Base-by-base conservation (phyloP, 371 early-diverging fungal species). In the Thermomucor indicae-seudaticae region DNA sequence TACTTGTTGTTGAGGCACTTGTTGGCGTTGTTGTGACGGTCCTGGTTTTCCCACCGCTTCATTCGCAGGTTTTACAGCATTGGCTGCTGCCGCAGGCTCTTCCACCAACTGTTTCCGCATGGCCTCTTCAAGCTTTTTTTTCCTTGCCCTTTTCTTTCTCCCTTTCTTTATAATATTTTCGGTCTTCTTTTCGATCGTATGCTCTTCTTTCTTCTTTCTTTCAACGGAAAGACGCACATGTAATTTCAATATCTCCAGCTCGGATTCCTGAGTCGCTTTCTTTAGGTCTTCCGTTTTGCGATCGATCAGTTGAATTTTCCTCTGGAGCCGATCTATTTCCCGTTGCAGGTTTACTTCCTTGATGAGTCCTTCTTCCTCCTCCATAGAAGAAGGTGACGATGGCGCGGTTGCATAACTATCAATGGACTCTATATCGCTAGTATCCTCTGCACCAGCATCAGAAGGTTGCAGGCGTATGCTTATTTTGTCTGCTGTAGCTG, bases 331-430 rank as follows among this genome's bases (percentile, higher is more conserved):
- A n/a, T 32, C 49, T 37, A 55, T 34, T 17, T 55, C 38, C 5
- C 28, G 40, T 43, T 49, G 35, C n/a, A 49, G 23, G 7, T 27
- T 37, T 14, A 43, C 56, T 19, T 28, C 20, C n/a, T 55, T 29
- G 19, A 48, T 34, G 11, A 55, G 22, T 7, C 49, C 49, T 14
- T 42, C 42, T 34, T 43, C 56, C 6, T 43, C 47, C 10, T 55
- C 48, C 10, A 25, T 27, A 3, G 32, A 27, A 14, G 43, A n/a
- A n/a, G n/a, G n/a, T n/a, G n/a, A 41, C 3, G 38, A 34, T 0
- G 38, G 38, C 30, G 56, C 56, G 5, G 56, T 55, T 14, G 27
- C 14, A 42, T 37, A 55, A 22, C 55, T 49, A 22, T 42, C n/a
- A 20, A 44, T 24, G 10, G 53, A 52, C 17, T 52, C 53, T 31